These are phyloP conservation scores for Trypanosoma rangeli DNA, from an alignment of 208 protist genomes.

Conservation along the genomic window DNA sequence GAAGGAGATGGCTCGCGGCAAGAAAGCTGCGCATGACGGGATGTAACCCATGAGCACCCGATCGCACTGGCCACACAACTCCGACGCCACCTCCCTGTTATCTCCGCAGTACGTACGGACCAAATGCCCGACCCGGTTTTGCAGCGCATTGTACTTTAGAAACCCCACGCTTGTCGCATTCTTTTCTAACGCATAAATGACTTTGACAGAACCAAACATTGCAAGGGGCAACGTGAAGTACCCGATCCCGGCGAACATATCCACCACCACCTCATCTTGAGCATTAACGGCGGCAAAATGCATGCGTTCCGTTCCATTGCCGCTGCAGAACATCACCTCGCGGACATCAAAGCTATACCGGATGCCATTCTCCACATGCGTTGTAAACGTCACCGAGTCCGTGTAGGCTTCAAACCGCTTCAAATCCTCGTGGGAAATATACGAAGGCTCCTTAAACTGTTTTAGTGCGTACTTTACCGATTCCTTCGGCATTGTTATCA, in stretches of 20 bases:
- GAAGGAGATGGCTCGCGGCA: slow-evolving; percentile 78
- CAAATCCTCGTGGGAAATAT: slow-evolving; percentile 7
- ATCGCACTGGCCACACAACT: slow-evolving; percentile 76
- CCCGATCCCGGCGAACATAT: slow-evolving; percentile 93
- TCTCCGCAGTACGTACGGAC: slow-evolving; percentile 78
- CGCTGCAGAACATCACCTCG: slow-evolving; percentile 91
- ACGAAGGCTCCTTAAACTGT: background rate
- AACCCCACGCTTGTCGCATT: slow-evolving; percentile 81
- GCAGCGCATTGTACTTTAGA: slow-evolving; percentile 71
- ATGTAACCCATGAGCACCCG: slow-evolving; percentile 93
- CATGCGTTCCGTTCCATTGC: slow-evolving; percentile 92
- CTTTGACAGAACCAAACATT: slow-evolving; percentile 52
- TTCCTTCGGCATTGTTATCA: slow-evolving; percentile 18
- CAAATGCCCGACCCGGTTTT: slow-evolving; percentile 76
- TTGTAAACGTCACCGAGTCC: slow-evolving; percentile 67
- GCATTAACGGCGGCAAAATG: slow-evolving; percentile 72
- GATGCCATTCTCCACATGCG: slow-evolving; percentile 90
- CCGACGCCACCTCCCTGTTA: slow-evolving; percentile 71
- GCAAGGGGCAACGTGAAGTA: slow-evolving; percentile 91
- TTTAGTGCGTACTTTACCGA: slow-evolving; percentile 18
- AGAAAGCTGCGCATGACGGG: slow-evolving; percentile 72
- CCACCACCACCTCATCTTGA: slow-evolving; percentile 80
- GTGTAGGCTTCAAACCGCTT: slow-evolving; percentile 20
- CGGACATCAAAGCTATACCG: slow-evolving; percentile 85
- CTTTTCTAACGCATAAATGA: slow-evolving; percentile 88